Conservation (phyloP, 208 protist genomes). For the Angomonas deanei region DNA sequence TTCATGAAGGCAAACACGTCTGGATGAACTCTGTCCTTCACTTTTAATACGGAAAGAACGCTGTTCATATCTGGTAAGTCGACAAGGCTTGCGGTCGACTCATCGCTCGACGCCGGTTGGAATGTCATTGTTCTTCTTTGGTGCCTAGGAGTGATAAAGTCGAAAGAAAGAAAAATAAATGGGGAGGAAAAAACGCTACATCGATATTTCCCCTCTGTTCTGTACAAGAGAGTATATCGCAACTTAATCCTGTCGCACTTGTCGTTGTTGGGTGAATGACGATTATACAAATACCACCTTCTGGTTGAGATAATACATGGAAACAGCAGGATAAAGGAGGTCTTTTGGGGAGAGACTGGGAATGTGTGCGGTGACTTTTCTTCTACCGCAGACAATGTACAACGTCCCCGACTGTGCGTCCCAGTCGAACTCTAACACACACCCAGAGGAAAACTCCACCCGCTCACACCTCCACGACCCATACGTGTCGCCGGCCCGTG, state of each 20-base stretch:
- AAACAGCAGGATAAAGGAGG: constrained; percentile 79
- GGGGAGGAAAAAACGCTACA: not conserved
- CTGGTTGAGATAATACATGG: constrained; percentile 91
- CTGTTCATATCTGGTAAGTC: no score
- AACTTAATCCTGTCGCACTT: no score
- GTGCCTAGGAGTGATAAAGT: not conserved
- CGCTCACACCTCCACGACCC: constrained; percentile 86
- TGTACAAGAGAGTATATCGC: no score
- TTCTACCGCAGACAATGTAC: constrained; percentile 82
- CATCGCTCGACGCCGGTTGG: no score
- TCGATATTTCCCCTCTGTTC: no score
- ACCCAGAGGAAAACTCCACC: constrained; percentile 80
- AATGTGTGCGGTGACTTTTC: constrained; percentile 67
- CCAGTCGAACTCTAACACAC: constrained; percentile 88
- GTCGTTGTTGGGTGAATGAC: no score
- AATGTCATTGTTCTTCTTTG: no score
- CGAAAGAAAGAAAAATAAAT: not conserved
- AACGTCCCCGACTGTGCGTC: constrained; percentile 62
- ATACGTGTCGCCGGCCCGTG: constrained; percentile 82
- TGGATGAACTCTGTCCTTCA: no score
- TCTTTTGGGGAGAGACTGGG: constrained; percentile 59
- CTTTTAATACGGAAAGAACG: no score
- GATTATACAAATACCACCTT: constrained; percentile 84
- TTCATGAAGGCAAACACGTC: no score
- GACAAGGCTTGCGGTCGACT: no score